Percentiles rank a stretch among this genome's conserved stretches.
Conservation (phyloP, 2,329 filamentous ascomycete species). For the Cercospora nicotianae region DNA sequence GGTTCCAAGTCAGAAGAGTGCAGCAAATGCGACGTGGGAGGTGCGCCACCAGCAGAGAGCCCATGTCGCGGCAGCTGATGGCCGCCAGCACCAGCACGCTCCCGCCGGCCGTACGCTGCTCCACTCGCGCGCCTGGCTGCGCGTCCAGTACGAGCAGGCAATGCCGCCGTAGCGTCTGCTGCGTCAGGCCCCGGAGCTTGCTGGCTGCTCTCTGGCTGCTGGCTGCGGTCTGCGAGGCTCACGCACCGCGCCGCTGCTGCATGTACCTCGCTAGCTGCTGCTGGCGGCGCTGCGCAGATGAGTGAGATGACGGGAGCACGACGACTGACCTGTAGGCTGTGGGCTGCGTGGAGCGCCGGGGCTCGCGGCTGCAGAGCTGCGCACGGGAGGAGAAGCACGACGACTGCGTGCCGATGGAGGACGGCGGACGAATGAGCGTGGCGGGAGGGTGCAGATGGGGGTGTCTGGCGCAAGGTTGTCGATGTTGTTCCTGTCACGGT, state of each 20-base stretch:
- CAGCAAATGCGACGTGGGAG: slow-evolving; percentile 15
- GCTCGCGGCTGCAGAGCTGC: neutral
- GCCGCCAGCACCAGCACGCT: slow-evolving; percentile 3
- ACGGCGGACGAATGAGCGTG: slow-evolving; percentile 1
- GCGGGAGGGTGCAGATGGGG: neutral
- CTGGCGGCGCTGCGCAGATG: neutral
- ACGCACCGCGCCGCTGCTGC: slow-evolving; percentile 1
- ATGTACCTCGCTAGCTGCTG: slow-evolving; percentile 2
- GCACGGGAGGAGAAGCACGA: neutral
- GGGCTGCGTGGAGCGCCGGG: neutral
- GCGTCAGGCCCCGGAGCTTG: neutral
- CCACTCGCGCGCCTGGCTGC: slow-evolving; percentile 2
- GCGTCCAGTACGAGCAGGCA: neutral
- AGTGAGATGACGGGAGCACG: neutral
- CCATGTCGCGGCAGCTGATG: slow-evolving; percentile 2
- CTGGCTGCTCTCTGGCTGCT: neutral
- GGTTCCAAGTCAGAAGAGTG: slow-evolving; percentile 16
- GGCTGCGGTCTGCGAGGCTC: neutral
- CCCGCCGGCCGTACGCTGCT: neutral
- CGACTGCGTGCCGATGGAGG: neutral
- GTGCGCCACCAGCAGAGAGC: slow-evolving; percentile 11
- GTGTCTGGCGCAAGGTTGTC: neutral
- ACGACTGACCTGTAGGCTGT: neutral
- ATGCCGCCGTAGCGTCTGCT: neutral
- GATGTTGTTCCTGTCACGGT: neutral